These are phyloP conservation scores for Lentinula boryana DNA, from an alignment of 768 basidiomycete species.

Conservation along the genomic window DNA sequence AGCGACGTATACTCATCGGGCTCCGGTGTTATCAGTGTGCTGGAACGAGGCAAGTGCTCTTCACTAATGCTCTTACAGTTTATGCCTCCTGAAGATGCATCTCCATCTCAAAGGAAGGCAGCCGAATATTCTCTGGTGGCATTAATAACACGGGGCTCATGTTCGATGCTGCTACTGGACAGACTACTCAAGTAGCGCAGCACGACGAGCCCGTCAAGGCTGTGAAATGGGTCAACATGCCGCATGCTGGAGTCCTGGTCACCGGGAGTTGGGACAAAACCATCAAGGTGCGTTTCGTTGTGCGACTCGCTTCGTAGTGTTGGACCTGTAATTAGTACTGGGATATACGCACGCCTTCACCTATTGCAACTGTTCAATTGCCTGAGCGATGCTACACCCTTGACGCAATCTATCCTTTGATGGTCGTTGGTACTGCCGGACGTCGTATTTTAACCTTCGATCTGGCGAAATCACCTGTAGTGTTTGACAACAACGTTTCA, in stretches of 20 bases:
- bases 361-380: slow-evolving; percentile 72
- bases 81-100: neutral
- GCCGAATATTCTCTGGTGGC: slow-evolving; percentile 85
- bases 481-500: slow-evolving; percentile 74
- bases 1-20: slow-evolving; percentile 88
- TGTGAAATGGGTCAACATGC: slow-evolving; percentile 69
- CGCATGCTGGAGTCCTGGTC: slow-evolving; percentile 74
- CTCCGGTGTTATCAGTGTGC: slow-evolving; percentile 79
- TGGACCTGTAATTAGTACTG: slow-evolving; percentile 62
- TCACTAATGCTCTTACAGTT: neutral
- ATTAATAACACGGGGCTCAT: slow-evolving; percentile 94
- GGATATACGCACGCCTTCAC: slow-evolving; percentile 73
- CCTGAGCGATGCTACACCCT: slow-evolving; percentile 88
- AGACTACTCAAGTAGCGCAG: slow-evolving; percentile 76
- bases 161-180: slow-evolving; percentile 87
- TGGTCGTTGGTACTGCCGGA: slow-evolving; percentile 92
- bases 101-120: slow-evolving; percentile 61
- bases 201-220: slow-evolving; percentile 87
- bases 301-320: neutral
- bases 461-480: slow-evolving; percentile 72
- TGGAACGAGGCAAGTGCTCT: slow-evolving; percentile 76
- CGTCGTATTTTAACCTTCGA: slow-evolving; percentile 64
- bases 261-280: slow-evolving; percentile 99
- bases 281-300: slow-evolving; percentile 58
- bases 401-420: slow-evolving; percentile 72